Evolutionary conservation across 1,284 basidiomycete genomes (phyloP).

Genomic region (Melampsora larici-populina): DNA sequence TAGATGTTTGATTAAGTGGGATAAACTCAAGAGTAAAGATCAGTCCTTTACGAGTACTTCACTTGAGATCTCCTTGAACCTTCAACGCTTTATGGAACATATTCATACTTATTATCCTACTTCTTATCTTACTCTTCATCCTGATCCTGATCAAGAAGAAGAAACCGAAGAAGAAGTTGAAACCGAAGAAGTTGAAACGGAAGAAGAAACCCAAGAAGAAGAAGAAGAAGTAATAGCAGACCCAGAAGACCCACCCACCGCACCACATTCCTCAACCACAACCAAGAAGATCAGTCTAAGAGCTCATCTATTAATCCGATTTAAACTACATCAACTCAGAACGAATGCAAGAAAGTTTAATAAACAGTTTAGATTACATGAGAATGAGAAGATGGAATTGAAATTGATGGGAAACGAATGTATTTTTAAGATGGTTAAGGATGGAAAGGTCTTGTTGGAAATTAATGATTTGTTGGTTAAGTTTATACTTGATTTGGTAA

Average conservation of each 20-base stretch:
- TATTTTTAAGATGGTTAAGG: slow-evolving; percentile 28
- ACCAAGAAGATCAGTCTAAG: not conserved
- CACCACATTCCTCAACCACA: too few species aligned
- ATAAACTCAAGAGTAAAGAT: slow-evolving; percentile 20
- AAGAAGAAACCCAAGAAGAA: too few species aligned
- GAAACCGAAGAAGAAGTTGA: too few species aligned
- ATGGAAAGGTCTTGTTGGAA: slow-evolving; percentile 15
- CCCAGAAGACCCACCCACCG: too few species aligned
- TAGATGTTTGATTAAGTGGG: slow-evolving; percentile 29
- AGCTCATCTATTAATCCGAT: slow-evolving; percentile 6
- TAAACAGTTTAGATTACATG: slow-evolving; percentile 9
- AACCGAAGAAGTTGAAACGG: too few species aligned
- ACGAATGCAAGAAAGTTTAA: slow-evolving; percentile 15
- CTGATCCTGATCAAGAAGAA: not conserved
- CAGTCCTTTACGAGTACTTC: slow-evolving; percentile 10
- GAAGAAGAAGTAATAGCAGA: too few species aligned
- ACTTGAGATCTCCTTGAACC: slow-evolving; percentile 9
- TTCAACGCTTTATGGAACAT: slow-evolving; percentile 19
- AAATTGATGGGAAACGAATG: slow-evolving; percentile 26
- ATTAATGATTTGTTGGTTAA: slow-evolving; percentile 11
- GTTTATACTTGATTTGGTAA: slow-evolving; percentile 6
- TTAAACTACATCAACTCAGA: not conserved
- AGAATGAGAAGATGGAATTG: not conserved
- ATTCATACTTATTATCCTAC: not conserved
- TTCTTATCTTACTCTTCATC: not conserved